Evolutionary conservation across 192 early-diverging fungal species (phyloP).

Genomic region (Backusella westeae): DNA sequence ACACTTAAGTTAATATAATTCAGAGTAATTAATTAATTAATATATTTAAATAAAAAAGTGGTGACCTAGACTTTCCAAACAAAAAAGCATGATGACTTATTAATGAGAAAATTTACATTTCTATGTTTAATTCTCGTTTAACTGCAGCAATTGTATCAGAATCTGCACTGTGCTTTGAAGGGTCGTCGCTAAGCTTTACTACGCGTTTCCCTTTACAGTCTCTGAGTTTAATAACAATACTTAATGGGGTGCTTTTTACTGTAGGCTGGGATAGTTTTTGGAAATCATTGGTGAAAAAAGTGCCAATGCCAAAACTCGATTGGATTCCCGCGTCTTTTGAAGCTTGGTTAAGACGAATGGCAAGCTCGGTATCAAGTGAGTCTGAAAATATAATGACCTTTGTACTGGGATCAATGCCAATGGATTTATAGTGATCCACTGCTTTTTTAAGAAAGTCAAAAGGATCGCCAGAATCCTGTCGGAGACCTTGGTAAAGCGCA

Average conservation of each 20-base stretch:
- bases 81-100: background rate
- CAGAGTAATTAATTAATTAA: too few relatives aligned
- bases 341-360: constrained; percentile 47
- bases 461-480: constrained; percentile 76
- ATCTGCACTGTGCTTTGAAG: constrained; percentile 59
- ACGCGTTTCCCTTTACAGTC: constrained; percentile 52
- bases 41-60: background rate
- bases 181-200: constrained; percentile 73
- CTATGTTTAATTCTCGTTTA: constrained; percentile 38
- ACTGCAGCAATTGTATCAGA: constrained; percentile 45
- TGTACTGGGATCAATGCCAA: constrained; percentile 56
- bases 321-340: constrained; percentile 43
- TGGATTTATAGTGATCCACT: constrained; percentile 47
- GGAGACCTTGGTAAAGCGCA: constrained; percentile 49
- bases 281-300: constrained; percentile 74
- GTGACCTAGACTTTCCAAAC: background rate
- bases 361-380: constrained; percentile 49
- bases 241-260: constrained; percentile 47
- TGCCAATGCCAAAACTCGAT: constrained; percentile 72
- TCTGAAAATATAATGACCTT: constrained; percentile 74
- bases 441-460: constrained; percentile 54
- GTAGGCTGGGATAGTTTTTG: constrained; percentile 28
- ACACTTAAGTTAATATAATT: background rate
- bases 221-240: constrained; percentile 75
- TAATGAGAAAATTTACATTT: background rate